Evolutionary conservation across 441 rosid genomes (phyloP).

Genomic region (Gossypium davidsonii): DNA sequence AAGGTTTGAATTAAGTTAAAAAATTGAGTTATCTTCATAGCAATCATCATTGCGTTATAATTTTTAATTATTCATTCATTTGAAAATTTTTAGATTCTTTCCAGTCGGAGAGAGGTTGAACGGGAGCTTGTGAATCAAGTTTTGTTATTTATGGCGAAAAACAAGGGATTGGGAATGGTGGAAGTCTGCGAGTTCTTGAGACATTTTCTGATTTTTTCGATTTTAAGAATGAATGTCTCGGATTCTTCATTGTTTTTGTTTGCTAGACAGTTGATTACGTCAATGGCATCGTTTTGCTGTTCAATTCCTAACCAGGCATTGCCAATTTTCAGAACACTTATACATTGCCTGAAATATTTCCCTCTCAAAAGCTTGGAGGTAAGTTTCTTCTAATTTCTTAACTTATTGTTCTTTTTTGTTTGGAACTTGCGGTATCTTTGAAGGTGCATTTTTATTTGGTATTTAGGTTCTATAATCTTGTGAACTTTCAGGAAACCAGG

Average conservation of each 20-base stretch:
- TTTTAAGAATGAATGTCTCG: slow-evolving; percentile 44
- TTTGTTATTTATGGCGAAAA: slow-evolving; percentile 51
- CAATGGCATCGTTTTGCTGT: slow-evolving; percentile 78
- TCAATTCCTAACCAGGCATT: slow-evolving; percentile 53
- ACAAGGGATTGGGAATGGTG: slow-evolving; percentile 43
- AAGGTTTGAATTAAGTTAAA: slow-evolving; percentile 30
- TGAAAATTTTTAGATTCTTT: slow-evolving; percentile 55
- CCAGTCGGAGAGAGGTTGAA: slow-evolving; percentile 50
- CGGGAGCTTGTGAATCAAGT: slow-evolving; percentile 68
- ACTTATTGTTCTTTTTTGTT: background rate
- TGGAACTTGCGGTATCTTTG: slow-evolving; percentile 12
- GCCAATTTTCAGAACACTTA: slow-evolving; percentile 54
- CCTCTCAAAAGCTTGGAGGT: slow-evolving; percentile 48
- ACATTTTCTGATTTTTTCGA: slow-evolving; percentile 53
- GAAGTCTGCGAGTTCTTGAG: slow-evolving; percentile 72
- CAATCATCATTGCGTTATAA: background rate
- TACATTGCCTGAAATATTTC: slow-evolving; percentile 46
- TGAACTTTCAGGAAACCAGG: slow-evolving; percentile 50
- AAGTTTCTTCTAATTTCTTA: slow-evolving; percentile 20
- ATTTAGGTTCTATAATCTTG: slow-evolving; percentile 17
- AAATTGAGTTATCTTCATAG: slow-evolving; percentile 3
- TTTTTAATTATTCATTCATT: background rate
- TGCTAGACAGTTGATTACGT: slow-evolving; percentile 52
- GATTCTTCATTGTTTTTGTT: slow-evolving; percentile 41
- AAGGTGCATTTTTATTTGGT: slow-evolving; percentile 5